Conservation (phyloP, 495 filamentous ascomycete genomes). For the Aspergillus sclerotiicarbonarius region DNA sequence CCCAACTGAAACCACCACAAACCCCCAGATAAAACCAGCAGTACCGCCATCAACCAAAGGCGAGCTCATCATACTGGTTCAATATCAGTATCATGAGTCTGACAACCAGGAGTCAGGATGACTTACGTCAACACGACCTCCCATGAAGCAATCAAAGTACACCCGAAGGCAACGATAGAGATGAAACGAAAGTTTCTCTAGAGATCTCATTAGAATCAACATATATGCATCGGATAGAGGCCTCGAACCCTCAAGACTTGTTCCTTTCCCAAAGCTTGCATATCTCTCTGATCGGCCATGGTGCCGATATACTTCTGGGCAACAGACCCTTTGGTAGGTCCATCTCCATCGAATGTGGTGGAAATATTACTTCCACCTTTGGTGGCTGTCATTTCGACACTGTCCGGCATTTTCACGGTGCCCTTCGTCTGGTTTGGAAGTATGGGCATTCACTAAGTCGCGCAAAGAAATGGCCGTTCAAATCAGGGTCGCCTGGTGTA, state of each 20-base stretch:
- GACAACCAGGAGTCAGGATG: not conserved
- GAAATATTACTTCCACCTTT: not conserved
- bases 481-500: not conserved
- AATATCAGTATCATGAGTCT: not conserved
- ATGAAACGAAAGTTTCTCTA: not conserved
- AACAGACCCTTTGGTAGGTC: not conserved
- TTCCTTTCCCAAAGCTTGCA: slow-evolving; percentile 1
- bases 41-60: not conserved
- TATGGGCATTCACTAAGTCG: not conserved
- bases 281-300: slow-evolving; percentile 3
- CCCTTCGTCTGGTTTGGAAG: not conserved
- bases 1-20: not conserved
- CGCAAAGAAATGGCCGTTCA: not conserved
- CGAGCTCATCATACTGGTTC: not conserved
- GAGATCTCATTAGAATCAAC: not conserved
- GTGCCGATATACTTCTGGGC: slow-evolving; percentile 6
- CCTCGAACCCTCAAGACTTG: slow-evolving; percentile 4
- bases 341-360: not conserved
- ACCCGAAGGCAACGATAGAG: not conserved
- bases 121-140: not conserved
- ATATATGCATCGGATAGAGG: not conserved
- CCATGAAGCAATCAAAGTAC: not conserved
- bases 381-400: not conserved
- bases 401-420: not conserved
- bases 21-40: not conserved